These are phyloP conservation scores for Euphorbia neoarborescens DNA, from an alignment of 441 rosid genomes.

Conservation along the genomic window DNA sequence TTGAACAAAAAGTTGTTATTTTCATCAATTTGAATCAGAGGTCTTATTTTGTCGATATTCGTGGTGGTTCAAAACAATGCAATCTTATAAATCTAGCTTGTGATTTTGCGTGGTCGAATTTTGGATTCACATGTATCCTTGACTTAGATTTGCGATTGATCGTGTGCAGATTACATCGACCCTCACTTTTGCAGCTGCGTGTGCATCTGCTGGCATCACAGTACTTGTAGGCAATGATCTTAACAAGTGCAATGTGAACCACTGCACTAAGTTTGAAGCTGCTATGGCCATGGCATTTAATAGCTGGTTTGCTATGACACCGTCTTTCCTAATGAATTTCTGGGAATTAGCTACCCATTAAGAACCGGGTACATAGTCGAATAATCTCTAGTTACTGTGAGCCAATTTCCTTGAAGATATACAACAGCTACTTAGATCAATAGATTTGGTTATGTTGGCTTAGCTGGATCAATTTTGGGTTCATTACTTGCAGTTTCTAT, in stretches of 20 bases:
- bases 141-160: background rate
- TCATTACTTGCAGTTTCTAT: background rate
- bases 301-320: slow-evolving; percentile 66
- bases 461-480: background rate
- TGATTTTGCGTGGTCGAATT: background rate
- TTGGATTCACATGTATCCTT: background rate
- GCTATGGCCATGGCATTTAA: slow-evolving; percentile 84
- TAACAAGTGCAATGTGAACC: slow-evolving; percentile 40
- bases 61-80: no score
- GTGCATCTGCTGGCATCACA: slow-evolving; percentile 83
- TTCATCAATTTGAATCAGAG: no score
- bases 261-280: slow-evolving; percentile 54
- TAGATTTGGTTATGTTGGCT: slow-evolving; percentile 20
- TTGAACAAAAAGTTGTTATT: background rate
- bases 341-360: slow-evolving; percentile 64
- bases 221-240: slow-evolving; percentile 64
- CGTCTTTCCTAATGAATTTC: slow-evolving; percentile 67
- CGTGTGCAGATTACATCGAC: slow-evolving; percentile 61
- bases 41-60: no score
- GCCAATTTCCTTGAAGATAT: slow-evolving; percentile 10
- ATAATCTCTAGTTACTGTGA: slow-evolving; percentile 5
- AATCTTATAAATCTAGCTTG: no score
- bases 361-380: background rate
- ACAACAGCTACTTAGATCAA: slow-evolving; percentile 18
- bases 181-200: slow-evolving; percentile 70